Base-by-base conservation (phyloP, 306 rosid genomes). In the Cajanus cajan region DNA sequence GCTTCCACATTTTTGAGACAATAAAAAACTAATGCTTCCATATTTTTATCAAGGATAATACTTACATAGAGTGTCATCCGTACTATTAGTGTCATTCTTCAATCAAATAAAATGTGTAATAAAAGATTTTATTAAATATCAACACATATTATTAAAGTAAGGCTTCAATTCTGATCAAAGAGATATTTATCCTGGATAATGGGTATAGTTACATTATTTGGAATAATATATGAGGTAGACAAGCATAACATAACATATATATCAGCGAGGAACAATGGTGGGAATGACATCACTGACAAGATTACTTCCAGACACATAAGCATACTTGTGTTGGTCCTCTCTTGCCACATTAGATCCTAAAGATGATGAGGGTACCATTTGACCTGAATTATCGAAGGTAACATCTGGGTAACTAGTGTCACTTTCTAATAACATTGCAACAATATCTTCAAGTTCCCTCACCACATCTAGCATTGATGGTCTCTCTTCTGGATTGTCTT, bases 381-480 rank as follows among this genome's bases (percentile, higher is more conserved):
- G 74, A 33, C 71, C 77, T 66, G 87, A 73, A 77, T 74, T 70
- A 22, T 80, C 69, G 4, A 82, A 64, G 34, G 86, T 41, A 22
- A 77, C 21, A 74, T 85, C 87, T 33, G 91, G 75, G 66, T 79
- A 83, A 18, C 55, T 19, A 18, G 71, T 82, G 68, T 87, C 87
- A 6, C 76, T 69, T 74, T 79, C 88, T 16, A 94, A 89, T 54
- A 83, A 44, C 78, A 83, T 77, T 45, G 78, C 77, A 37, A 85
- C 80, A 39, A 91, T 85, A 80, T 83, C 82, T 78, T 91, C 94
- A 0, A 91, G 82, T 85, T 91, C 90, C 82, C 92, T 88, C 71
- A 89, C 97, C 78, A 91, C 94, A 44, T 85, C 92, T 65, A 71
- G 4, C 92, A 88, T 88, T 24, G 86, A 75, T n/a, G 97, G 97